Base-by-base conservation (phyloP, 805 yeast genomes). In the Ogataea parapolymorpha region DNA sequence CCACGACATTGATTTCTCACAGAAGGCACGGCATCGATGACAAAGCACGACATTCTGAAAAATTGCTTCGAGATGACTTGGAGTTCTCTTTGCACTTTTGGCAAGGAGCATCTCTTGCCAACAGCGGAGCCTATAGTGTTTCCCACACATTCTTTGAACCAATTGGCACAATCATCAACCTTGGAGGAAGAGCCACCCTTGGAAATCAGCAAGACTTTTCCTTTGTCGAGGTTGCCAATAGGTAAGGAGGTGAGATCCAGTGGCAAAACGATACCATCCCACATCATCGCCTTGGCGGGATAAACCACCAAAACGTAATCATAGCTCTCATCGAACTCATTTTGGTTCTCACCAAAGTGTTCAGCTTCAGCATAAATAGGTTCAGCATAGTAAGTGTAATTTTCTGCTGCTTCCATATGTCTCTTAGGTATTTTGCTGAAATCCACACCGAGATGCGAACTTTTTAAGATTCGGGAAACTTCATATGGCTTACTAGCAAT, bases 221-320 rank as follows among this genome's bases (percentile, higher is more conserved):
- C 93, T 9, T 76, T 77, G 44, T 72, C 75, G n/a, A 85, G 66
- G 41, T 80, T 82, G 17, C 77, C 68, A 3, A 74, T 63, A 0
- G 80, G 76, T 3, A 74, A 65, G 3, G 62, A 55, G 9, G 66
- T 71, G 11, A 77, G 59, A 11, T 71, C 69, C 5, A 85, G 59
- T 31, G 79, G 74, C 27, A 81, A 72, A 48, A 84, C 80, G 13
- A 77, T 72, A 4, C 97, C 97, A 46, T 85, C 89, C 98, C 98
- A 91, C 35, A 85, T 78, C 62, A 90, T 74, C 0, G 96, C 95
- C 53, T 86, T 86, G 2, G 82, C 73, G 0, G 95, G 89, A 53
- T 86, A 80, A 4, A 90, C 62, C 0, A 87, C 82, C 20, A 89
- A 53, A 11, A 87, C 74, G 49, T 85, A 87, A 0, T 88, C 85